phyloP scores from a whole-genome alignment of 129 eudicot species.

The Apium graveolens region DNA sequence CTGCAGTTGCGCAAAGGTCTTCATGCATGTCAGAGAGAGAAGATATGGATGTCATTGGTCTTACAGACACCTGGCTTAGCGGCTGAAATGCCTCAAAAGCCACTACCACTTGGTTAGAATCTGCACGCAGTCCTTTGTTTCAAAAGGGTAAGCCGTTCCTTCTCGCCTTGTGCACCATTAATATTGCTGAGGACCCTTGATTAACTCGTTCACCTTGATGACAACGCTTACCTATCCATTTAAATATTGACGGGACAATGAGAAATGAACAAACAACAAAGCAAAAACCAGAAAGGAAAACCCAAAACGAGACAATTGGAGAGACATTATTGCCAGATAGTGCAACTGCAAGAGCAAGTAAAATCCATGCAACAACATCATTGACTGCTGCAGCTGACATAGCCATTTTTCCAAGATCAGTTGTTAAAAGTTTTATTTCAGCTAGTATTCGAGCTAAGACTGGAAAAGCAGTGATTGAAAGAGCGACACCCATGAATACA shows the following conservation, averaged over 20 bases:
- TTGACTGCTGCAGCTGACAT: conserved; percentile 93
- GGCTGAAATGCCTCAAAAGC: conserved; percentile 78
- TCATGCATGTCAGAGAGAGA: conserved; percentile 63
- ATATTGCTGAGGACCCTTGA: conserved; percentile 79
- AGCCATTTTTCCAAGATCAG: conserved; percentile 76
- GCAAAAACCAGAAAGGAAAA: conserved; percentile 47
- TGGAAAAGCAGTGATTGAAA: conserved; percentile 85
- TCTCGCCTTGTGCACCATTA: conserved; percentile 88
- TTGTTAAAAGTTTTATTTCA: conserved; percentile 70
- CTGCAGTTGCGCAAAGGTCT: conserved; percentile 66
- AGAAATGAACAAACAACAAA: conserved; percentile 37
- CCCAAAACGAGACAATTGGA: conserved; percentile 57
- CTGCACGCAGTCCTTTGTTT: conserved; percentile 35
- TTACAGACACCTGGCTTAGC: conserved; percentile 55
- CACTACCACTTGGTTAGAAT: conserved; percentile 51
- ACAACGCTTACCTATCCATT: conserved; percentile 52
- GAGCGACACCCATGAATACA: conserved; percentile 83
- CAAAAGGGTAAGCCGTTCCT: conserved; percentile 76
- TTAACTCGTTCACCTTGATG: conserved; percentile 73
- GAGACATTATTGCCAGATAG: conserved; percentile 62
- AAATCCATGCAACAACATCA: conserved; percentile 73
- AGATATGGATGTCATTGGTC: conserved; percentile 81
- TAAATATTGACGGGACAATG: conserved; percentile 44
- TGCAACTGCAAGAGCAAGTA: conserved; percentile 68
- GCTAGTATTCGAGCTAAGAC: conserved; percentile 76